phyloP scores from a whole-genome alignment of 192 early-diverging fungal genomes.

The Powellomyces hirtus region DNA sequence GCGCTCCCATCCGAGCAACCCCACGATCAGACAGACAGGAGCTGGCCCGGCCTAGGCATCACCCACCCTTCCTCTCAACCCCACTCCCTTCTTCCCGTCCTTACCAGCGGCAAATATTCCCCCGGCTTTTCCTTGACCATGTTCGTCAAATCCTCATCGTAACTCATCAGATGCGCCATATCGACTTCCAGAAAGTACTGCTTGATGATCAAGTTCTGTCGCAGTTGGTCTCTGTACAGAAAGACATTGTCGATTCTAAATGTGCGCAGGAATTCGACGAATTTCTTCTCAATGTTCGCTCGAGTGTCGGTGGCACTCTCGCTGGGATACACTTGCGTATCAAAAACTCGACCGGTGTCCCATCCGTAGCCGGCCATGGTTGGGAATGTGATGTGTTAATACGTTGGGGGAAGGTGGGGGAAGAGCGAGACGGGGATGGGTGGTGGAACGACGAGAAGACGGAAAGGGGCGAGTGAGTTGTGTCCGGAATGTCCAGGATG shows the following conservation, averaged over 20 bases:
- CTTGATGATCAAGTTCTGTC: constrained; percentile 75
- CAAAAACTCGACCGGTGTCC: constrained; percentile 77
- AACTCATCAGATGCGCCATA: constrained; percentile 79
- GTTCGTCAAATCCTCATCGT: constrained; percentile 81
- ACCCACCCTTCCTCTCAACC: too few relatives aligned
- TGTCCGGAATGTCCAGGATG: too few relatives aligned
- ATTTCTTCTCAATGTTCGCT: constrained; percentile 54
- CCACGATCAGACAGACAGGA: too few relatives aligned
- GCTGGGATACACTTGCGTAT: constrained; percentile 41
- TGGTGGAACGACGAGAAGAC: too few relatives aligned
- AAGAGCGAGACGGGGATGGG: too few relatives aligned
- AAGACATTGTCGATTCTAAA: constrained; percentile 82
- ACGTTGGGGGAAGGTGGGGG: too few relatives aligned
- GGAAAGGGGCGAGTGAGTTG: too few relatives aligned
- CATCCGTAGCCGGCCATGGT: constrained; percentile 68
- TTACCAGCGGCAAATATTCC: constrained; percentile 78
- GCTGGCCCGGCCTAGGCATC: too few relatives aligned
- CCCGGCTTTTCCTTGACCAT: constrained; percentile 73
- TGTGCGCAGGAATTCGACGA: constrained; percentile 81
- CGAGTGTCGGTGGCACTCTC: constrained; percentile 46
- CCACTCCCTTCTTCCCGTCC: too few relatives aligned
- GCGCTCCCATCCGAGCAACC: too few relatives aligned
- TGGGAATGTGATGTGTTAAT: too few relatives aligned
- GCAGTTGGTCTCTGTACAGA: constrained; percentile 90
- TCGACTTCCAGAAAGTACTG: constrained; percentile 83